Conservation (phyloP, 352 stramenopile genomes). For the Phytophthora citricola region DNA sequence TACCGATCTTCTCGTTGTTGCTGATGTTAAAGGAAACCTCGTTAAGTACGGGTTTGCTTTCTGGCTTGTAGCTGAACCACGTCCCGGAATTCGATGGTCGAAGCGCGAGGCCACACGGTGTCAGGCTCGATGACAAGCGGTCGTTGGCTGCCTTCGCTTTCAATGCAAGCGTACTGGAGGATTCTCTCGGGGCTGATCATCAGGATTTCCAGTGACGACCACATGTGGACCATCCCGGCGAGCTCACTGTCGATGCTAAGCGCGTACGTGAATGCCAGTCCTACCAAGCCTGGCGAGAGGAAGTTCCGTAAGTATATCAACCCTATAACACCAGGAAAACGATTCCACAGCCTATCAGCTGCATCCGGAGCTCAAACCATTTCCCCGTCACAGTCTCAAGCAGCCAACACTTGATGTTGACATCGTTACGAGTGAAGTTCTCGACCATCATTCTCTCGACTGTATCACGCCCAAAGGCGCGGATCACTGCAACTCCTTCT, state of each 20-base stretch:
- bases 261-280: slow-evolving; percentile 89
- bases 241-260: slow-evolving; percentile 84
- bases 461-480: slow-evolving; percentile 42
- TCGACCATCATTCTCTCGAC: slow-evolving; percentile 29
- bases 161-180: slow-evolving; percentile 41
- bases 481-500: slow-evolving; percentile 42
- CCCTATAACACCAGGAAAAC: slow-evolving; percentile 45
- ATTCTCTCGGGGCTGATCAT: slow-evolving; percentile 71
- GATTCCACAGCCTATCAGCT: slow-evolving; percentile 53
- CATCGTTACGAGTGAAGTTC: slow-evolving; percentile 40
- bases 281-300: slow-evolving; percentile 73
- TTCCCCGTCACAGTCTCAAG: slow-evolving; percentile 29
- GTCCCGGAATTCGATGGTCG: slow-evolving; percentile 81
- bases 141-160: slow-evolving; percentile 28
- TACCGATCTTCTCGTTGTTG: slow-evolving; percentile 22
- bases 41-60: slow-evolving; percentile 6
- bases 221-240: slow-evolving; percentile 64
- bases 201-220: slow-evolving; percentile 49
- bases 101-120: slow-evolving; percentile 72
- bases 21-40: too few species aligned
- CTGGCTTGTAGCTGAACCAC: slow-evolving; percentile 85
- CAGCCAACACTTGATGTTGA: slow-evolving; percentile 42
- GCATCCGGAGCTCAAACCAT: slow-evolving; percentile 61
- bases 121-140: slow-evolving; percentile 26
- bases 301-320: slow-evolving; percentile 38